A percentile compares a stretch with the other conserved stretches of the same genome.
Conservation (phyloP, 805 yeast genomes). For the Candida rishiriensis region DNA sequence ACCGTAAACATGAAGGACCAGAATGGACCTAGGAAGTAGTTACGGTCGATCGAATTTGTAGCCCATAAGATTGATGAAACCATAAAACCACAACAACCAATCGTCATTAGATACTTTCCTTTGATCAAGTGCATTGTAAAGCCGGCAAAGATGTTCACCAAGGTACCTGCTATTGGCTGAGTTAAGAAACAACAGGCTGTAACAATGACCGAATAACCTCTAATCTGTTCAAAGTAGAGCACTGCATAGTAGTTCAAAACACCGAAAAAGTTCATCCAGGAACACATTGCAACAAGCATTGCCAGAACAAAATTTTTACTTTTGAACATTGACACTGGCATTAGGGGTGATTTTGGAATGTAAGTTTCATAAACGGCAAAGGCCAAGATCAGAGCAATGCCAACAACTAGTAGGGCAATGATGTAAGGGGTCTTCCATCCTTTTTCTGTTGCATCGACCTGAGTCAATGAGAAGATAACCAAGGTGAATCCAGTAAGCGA, state of each 20-base stretch:
- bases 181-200: slow-evolving; percentile 42
- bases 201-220: slow-evolving; percentile 34
- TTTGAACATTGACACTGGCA: slow-evolving; percentile 43
- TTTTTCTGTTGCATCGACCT: slow-evolving; percentile 35
- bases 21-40: slow-evolving; percentile 43
- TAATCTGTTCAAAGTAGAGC: slow-evolving; percentile 39
- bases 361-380: slow-evolving; percentile 36
- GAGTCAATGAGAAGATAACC: slow-evolving; percentile 41
- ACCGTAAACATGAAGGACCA: slow-evolving; percentile 38
- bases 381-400: slow-evolving; percentile 29
- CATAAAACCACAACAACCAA: slow-evolving; percentile 34
- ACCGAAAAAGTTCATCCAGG: slow-evolving; percentile 42
- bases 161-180: slow-evolving; percentile 37
- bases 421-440: slow-evolving; percentile 47
- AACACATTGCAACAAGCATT: slow-evolving; percentile 33
- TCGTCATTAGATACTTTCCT: slow-evolving; percentile 33
- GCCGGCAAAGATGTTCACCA: slow-evolving; percentile 43
- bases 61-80: slow-evolving; percentile 39
- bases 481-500: slow-evolving; percentile 37
- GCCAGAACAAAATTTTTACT: slow-evolving; percentile 34
- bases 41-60: slow-evolving; percentile 30
- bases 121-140: slow-evolving; percentile 41
- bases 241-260: slow-evolving; percentile 35
- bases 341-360: slow-evolving; percentile 38
- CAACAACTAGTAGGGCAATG: slow-evolving; percentile 38